phyloP scores from a whole-genome alignment of 2,329 filamentous ascomycete genomes.

The Nigrograna mackinnonii region DNA sequence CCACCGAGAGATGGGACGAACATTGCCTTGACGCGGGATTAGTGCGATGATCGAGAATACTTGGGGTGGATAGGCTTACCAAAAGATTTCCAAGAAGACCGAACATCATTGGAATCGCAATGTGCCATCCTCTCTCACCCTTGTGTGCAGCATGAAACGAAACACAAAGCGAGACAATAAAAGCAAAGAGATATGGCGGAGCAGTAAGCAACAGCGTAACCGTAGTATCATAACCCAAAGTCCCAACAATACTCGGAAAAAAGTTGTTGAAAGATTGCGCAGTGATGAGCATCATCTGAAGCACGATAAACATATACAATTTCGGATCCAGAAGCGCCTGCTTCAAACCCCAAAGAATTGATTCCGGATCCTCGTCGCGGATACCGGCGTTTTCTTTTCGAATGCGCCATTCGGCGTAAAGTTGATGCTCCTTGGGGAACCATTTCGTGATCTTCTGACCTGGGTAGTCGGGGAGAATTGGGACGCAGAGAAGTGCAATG shows the following conservation, averaged over 20 bases:
- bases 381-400: conserved; percentile 3
- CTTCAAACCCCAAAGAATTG: conserved; percentile 4
- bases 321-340: conserved; percentile 6
- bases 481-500: conserved; percentile 3
- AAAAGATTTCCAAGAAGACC: conserved; percentile 56
- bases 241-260: conserved; percentile 63
- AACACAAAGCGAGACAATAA: conserved; percentile 57
- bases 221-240: conserved; percentile 57
- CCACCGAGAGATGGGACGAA: conserved; percentile 43
- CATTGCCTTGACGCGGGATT: too few relatives aligned
- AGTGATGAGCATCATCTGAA: conserved; percentile 6
- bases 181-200: conserved; percentile 61
- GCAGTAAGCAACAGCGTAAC: conserved; percentile 58
- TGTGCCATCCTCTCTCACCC: conserved; percentile 59
- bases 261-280: conserved; percentile 60
- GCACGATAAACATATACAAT: conserved; percentile 6
- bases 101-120: conserved; percentile 56
- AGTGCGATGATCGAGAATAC: conserved; percentile 1
- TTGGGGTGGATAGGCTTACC: too few relatives aligned
- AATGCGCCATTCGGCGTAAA: conserved; percentile 1
- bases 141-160: conserved; percentile 58
- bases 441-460: conserved; percentile 5
- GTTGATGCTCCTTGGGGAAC: conserved; percentile 4
- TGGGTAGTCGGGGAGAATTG: conserved; percentile 8
- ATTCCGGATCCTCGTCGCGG: conserved; percentile 5